Evolutionary conservation across 2,329 filamentous ascomycete species (phyloP), one percentile per base, ranked within the genome.

Genomic region (Colletotrichum liriopes): DNA sequence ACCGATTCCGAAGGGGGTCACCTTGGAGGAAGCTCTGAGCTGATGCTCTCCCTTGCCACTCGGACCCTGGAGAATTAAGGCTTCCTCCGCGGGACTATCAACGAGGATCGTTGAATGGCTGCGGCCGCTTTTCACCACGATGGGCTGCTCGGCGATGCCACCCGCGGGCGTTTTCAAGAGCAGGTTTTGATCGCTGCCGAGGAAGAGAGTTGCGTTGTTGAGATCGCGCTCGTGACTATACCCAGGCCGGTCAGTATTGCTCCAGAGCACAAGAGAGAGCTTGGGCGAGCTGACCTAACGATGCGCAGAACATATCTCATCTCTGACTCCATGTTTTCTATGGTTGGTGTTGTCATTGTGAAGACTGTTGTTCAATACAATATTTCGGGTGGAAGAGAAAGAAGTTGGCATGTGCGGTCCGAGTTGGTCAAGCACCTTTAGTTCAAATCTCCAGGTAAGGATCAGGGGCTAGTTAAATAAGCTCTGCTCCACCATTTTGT

Each of bases 11-110:
- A 58, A 58, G 8, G 55, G 35, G 12, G 35, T 41, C 55, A 58
- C 55, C 35, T 9, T 41, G 1, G 55, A 11, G 5, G 55, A 58
- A 8, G 37, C 55, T 23, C 37, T 58, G 37, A 41, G 55, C 55
- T 23, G 55, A 20, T 58, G 55, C n/a, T 58, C 55, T 7, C 55
- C 55, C 55, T 58, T 58, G 55, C 55, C 55, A n/a, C n/a, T 18
- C n/a, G 55, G 55, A 8, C 55, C 55, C 23, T 58, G 37, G 35
- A 58, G 55, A 23, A 58, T 58, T 35, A 58, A 16, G 8, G 7
- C 14, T 11, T 18, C 12, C 35, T 9, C 55, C 2, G 20, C 6
- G n/a, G 55, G 7, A 16, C 55, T 20, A 7, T 58, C 55, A 16
- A 58, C 16, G 55, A 39, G 9, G n/a, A 58, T 26, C 14, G 37